Base-by-base conservation (phyloP, 2,329 filamentous ascomycete genomes). In the Colletotrichum sp. region DNA sequence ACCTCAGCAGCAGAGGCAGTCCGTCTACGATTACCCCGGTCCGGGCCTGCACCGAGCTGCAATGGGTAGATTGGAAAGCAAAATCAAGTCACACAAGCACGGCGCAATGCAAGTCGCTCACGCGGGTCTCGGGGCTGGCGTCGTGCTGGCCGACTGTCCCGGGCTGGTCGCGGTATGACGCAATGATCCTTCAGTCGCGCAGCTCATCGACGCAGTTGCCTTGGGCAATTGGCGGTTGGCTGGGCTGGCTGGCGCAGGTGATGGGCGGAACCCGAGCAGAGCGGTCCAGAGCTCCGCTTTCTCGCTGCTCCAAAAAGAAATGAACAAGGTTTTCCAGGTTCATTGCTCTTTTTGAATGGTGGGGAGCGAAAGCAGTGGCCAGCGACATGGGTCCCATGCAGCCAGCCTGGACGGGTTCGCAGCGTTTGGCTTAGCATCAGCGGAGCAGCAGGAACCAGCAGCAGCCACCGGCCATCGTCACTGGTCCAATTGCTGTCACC, bases 301-400 rank as follows among this genome's bases (percentile, higher is more conserved):
- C 59, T 59, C 38, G 6, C 43, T 38, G 48, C 32, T 21, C 58
- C 36, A 62, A 70, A 55, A 74, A 74, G 56, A 70, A 73, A 55
- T 48, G 64, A 74, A 69, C 74, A 76, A 70, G 74, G 74, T 74
- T 74, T 75, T 70, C 74, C 70, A 74, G 64, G 65, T 48, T 64
- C 73, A 65, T 58, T 69, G 30, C 65, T 73, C 34, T 28, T 74
- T 64, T 59, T 36, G 58, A 74, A 70, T 38, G 64, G 65, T 76
- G 74, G 74, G 36, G 65, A 68, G 43, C 73, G 43, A 68, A 64
- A 58, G 48, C 38, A 73, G 69, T 26, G 63, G 62, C 63, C 52
- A 68, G 43, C 32, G 73, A 75, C 73, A n/a, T 34, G 73, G 73
- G 64, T 66, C 61, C 69, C 72, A 71, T 74, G 72, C 32, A 71